Evolutionary conservation across 495 filamentous ascomycete species (phyloP).

Genomic region (Oleoguttula mirabilis): DNA sequence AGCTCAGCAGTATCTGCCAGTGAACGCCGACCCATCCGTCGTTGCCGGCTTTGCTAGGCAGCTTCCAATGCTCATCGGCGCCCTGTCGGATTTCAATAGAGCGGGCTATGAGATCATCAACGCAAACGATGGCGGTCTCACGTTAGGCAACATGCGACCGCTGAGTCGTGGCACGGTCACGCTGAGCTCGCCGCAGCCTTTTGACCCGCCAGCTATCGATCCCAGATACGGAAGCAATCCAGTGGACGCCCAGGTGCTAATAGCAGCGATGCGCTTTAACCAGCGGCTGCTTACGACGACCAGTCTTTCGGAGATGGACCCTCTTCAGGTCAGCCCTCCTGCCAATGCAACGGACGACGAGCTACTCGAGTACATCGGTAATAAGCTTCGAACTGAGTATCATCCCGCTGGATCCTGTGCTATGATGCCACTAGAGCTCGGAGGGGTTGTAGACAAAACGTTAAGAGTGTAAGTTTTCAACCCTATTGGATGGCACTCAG

Average conservation of each 20-base stretch:
- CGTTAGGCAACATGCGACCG: slow-evolving; percentile 24
- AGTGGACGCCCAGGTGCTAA: slow-evolving; percentile 32
- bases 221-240: slow-evolving; percentile 32
- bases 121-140: slow-evolving; percentile 30
- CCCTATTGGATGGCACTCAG: no score
- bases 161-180: slow-evolving; percentile 20
- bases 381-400: slow-evolving; percentile 20
- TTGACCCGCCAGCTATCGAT: slow-evolving; percentile 19
- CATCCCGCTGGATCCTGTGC: slow-evolving; percentile 38
- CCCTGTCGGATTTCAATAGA: slow-evolving; percentile 28
- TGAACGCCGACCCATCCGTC: slow-evolving; percentile 29
- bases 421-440: slow-evolving; percentile 37
- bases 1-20: slow-evolving; percentile 23
- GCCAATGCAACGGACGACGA: slow-evolving; percentile 15
- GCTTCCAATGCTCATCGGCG: slow-evolving; percentile 22
- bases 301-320: slow-evolving; percentile 27
- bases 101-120: slow-evolving; percentile 33
- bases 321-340: slow-evolving; percentile 21
- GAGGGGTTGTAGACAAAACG: slow-evolving; percentile 41
- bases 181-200: slow-evolving; percentile 17
- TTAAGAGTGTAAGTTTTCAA: no score
- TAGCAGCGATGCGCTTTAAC: slow-evolving; percentile 30
- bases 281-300: slow-evolving; percentile 27
- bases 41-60: slow-evolving; percentile 33
- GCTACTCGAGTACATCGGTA: slow-evolving; percentile 10